Base-by-base conservation (phyloP, 345 rosid genomes). In the Turnera subulata region DNA sequence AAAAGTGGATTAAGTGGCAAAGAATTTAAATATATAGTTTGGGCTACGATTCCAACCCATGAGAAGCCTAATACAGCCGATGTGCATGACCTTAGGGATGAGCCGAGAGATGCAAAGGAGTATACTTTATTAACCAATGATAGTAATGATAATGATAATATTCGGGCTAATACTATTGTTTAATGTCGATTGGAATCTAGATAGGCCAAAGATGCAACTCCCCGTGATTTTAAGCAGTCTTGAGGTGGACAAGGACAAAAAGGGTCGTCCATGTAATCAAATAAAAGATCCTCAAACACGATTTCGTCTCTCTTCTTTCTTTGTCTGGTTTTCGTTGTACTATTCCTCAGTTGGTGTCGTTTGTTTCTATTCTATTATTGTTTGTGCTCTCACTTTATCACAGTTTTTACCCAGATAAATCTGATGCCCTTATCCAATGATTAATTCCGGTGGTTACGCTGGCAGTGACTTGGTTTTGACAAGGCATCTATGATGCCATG, bases 221-320 rank as follows among this genome's bases (percentile, higher is more conserved):
- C 26, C 65, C 71, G 61, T 54, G 60, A 59, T 67, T 59, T n/a
- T 37, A 16, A 50, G 42, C 21, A 22, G 46, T 13, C 55, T 14
- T 14, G 16, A 2, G 53, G 53, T 18, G 4, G 46, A 43, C 14
- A 52, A 18, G 21, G 40, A 51, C 53, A 51, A 32, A 22, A 47
- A 42, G n/a, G 15, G 51, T 5, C 19, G 32, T 38, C 15, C 32
- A 7, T 56, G 22, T 20, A 14, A 26, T 56, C 69, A 21, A 18
- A 11, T 43, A 24, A 25, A 57, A 48, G 2, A 29, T 13, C 57
- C 40, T 56, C 39, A 16, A 40, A 2, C 0, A 0, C 18, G 50
- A 39, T 55, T 26, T n/a, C 17, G 25, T 15, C 25, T 15, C 17
- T 49, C 21, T 11, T 44, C 16, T 11, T n/a, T n/a, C 0, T 20